Evolutionary conservation across 177 flowering plant genomes (phyloP).

Genomic region (Tripterygium wilfordii): DNA sequence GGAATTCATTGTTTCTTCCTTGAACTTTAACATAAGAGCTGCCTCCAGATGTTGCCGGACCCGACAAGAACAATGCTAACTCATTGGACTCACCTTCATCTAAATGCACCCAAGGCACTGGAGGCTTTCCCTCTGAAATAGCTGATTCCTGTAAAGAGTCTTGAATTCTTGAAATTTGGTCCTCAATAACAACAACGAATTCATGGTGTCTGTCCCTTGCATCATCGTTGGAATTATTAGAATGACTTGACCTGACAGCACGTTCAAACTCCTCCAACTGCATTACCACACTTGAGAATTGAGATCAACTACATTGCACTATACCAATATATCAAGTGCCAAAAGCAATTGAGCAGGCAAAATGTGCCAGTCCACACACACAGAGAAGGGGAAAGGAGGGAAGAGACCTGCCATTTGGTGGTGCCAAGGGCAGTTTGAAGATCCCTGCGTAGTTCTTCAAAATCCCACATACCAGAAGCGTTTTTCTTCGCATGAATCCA

Average conservation of each 20-base stretch:
- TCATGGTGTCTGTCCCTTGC: constrained; percentile 66
- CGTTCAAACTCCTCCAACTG: constrained; percentile 87
- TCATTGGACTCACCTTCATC: constrained; percentile 89
- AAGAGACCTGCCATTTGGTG: constrained; percentile 91
- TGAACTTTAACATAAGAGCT: constrained; percentile 5
- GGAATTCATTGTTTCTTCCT: constrained; percentile 15
- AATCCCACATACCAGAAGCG: constrained; percentile 31
- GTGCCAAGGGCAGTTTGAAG: constrained; percentile 75
- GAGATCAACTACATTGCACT: constrained; percentile 4
- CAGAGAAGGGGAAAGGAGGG: too few species aligned
- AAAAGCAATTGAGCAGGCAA: background rate
- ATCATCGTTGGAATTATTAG: constrained; percentile 34
- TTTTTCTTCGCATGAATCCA: constrained; percentile 69
- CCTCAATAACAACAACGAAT: constrained; percentile 61
- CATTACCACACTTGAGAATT: constrained; percentile 9
- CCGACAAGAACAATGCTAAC: constrained; percentile 74
- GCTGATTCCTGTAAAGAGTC: constrained; percentile 41
- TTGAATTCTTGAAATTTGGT: constrained; percentile 48
- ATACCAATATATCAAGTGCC: background rate
- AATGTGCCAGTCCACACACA: too few species aligned
- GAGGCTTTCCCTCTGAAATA: constrained; percentile 45
- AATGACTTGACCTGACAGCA: constrained; percentile 61
- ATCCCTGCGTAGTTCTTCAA: constrained; percentile 63
- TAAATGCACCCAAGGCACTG: constrained; percentile 72
- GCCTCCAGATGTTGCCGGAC: constrained; percentile 25